Base-by-base conservation (phyloP, 495 filamentous ascomycete species). In the Talaromyces liani region DNA sequence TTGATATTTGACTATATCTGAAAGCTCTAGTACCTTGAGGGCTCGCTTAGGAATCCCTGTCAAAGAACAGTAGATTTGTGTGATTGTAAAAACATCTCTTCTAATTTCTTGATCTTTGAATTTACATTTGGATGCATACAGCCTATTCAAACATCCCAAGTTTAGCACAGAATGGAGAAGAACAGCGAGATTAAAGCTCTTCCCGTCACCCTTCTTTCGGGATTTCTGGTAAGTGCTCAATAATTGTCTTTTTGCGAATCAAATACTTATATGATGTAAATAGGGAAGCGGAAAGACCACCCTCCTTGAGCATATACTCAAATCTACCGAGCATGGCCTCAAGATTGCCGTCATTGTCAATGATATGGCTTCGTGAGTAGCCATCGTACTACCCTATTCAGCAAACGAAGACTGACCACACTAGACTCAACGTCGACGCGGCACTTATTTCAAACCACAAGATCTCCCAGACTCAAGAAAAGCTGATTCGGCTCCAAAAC, bases 401-500 rank as follows among this genome's bases (percentile, higher is more conserved):
- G 0, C 9, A 14, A n/a, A 14, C 0, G 18, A 3, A 41, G 1
- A 10, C 39, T 45, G 39, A 45, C 39, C 39, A 47, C 16, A n/a
- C 2, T 22, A 82, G 79, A 4, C 68, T 85, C 20, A 85, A 85
- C 64, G 80, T 85, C 65, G 83, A 85, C 64, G 82, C 82, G 1
- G 71, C 79, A n/a, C 75, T 85, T 6, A 80, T 85, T 33, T 74
- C 71, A 7, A 72, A 81, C 59, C 82, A 84, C 72, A 76, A 77
- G 47, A 73, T 85, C 65, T 75, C 73, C 51, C 72, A 79, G 49
- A 80, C 75, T n/a, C 73, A 82, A 55, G 81, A 86, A 62, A 82
- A 83, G 62, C 72, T 87, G 54, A 80, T 87, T n/a, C 77, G 80
- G 57, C 73, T 87, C 55, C 83, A 87, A 64, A 87, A 87, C 51